Evolutionary conservation across 2,329 filamentous ascomycete species (phyloP).

Genomic region (Fusarium begoniae): DNA sequence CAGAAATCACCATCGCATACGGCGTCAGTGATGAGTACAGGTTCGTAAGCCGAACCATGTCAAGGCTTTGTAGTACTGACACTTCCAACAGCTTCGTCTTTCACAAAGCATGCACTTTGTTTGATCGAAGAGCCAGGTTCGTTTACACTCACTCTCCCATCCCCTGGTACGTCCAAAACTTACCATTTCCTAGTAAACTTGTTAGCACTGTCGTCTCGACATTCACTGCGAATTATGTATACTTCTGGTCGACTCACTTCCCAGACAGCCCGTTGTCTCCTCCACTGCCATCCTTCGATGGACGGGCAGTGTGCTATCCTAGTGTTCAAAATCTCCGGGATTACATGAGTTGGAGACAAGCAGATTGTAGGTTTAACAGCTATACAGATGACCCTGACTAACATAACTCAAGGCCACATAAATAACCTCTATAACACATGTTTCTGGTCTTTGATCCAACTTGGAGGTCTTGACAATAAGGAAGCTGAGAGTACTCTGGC

Average conservation of each 20-base stretch:
- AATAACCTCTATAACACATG: constrained; percentile 99
- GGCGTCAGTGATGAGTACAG: constrained; percentile 96
- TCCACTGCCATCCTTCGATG: constrained; percentile 90
- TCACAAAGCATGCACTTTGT: constrained; percentile 81
- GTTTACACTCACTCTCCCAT: background rate
- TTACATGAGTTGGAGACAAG: constrained; percentile 97
- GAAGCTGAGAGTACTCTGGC: constrained; percentile 85
- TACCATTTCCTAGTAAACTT: constrained; percentile 72
- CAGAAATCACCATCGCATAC: constrained; percentile 88
- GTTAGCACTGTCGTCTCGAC: constrained; percentile 91
- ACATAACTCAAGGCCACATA: constrained; percentile 75
- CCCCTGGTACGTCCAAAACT: background rate
- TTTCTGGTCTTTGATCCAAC: constrained; percentile 88
- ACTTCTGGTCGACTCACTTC: constrained; percentile 82
- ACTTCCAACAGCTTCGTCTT: constrained; percentile 77
- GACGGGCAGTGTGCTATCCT: constrained; percentile 89
- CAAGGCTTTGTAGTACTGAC: background rate
- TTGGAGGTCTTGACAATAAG: constrained; percentile 77
- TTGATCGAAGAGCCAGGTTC: constrained; percentile 84
- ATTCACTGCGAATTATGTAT: constrained; percentile 91
- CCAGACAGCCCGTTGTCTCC: constrained; percentile 73
- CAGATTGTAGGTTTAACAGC: constrained; percentile 75
- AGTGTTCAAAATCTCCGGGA: constrained; percentile 83
- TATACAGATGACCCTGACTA: background rate
- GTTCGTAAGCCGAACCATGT: constrained; percentile 48